Evolutionary conservation across 257 asterid species (phyloP).

Genomic region (Marsdenia floribunda): DNA sequence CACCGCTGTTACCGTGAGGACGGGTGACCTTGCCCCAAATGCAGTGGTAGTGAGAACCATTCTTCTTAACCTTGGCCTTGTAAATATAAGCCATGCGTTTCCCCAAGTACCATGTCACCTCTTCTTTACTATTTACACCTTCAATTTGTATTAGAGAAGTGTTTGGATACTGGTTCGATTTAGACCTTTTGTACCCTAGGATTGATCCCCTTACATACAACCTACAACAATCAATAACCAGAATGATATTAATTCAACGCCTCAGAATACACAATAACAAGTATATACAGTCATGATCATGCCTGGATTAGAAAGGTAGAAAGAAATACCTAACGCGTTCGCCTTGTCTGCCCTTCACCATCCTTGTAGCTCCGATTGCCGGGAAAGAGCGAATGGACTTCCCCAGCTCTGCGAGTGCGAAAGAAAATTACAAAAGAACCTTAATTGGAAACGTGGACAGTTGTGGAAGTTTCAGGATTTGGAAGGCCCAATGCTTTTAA

Average conservation of each 20-base stretch:
- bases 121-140: conserved; percentile 89
- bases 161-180: conserved; percentile 94
- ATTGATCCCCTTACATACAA: conserved; percentile 50
- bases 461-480: no score
- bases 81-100: conserved; percentile 80
- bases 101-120: conserved; percentile 79
- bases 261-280: neutral
- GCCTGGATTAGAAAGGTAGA: neutral
- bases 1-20: conserved; percentile 16
- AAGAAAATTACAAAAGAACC: no score
- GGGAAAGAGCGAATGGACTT: neutral
- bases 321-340: conserved; percentile 5
- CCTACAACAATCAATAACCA: conserved; percentile 19
- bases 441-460: no score
- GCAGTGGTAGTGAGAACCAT: conserved; percentile 49
- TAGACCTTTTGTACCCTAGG: conserved; percentile 73
- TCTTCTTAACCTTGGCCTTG: conserved; percentile 85
- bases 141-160: conserved; percentile 82
- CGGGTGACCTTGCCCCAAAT: conserved; percentile 17
- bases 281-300: neutral
- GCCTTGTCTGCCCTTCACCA: conserved; percentile 15
- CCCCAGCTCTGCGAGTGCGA: neutral
- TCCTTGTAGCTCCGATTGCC: neutral
- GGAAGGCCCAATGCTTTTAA: neutral
- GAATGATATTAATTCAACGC: neutral